Conservation (phyloP, 2,329 filamentous ascomycete genomes). For the Calonectria henricotiae region DNA sequence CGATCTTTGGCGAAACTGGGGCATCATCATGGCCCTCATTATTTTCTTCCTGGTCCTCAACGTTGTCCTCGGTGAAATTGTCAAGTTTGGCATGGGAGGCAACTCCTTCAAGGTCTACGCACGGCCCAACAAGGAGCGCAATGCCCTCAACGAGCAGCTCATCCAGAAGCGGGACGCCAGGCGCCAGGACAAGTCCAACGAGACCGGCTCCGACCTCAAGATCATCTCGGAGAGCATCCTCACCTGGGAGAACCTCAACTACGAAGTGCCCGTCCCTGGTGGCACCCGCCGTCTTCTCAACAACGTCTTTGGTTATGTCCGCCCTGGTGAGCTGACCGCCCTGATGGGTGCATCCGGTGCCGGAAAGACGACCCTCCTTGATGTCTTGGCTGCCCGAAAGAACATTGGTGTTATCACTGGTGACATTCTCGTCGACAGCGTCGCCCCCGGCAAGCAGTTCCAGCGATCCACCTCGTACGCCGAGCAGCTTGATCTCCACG, state of each 20-base stretch:
- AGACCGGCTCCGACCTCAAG: slow-evolving; percentile 67
- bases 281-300: slow-evolving; percentile 72
- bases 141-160: slow-evolving; percentile 77
- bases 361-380: slow-evolving; percentile 88
- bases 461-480: slow-evolving; percentile 76
- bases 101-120: slow-evolving; percentile 85
- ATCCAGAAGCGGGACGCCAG: slow-evolving; percentile 72
- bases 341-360: slow-evolving; percentile 90
- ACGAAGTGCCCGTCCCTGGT: slow-evolving; percentile 76
- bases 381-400: slow-evolving; percentile 78
- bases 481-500: slow-evolving; percentile 76
- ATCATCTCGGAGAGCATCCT: slow-evolving; percentile 78
- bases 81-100: slow-evolving; percentile 86
- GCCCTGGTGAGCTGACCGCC: slow-evolving; percentile 83
- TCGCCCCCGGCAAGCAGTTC: slow-evolving; percentile 73
- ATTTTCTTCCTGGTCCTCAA: slow-evolving; percentile 83
- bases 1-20: slow-evolving; percentile 88
- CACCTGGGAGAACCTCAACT: slow-evolving; percentile 90
- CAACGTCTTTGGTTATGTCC: slow-evolving; percentile 78
- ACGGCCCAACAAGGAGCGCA: slow-evolving; percentile 78
- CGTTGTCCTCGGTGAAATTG: slow-evolving; percentile 83
- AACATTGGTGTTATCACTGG: slow-evolving; percentile 75
- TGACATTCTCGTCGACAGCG: slow-evolving; percentile 72
- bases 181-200: slow-evolving; percentile 64
- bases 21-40: slow-evolving; percentile 84